Conservation (phyloP, 75 land plant genomes). For the Pinus taeda region DNA sequence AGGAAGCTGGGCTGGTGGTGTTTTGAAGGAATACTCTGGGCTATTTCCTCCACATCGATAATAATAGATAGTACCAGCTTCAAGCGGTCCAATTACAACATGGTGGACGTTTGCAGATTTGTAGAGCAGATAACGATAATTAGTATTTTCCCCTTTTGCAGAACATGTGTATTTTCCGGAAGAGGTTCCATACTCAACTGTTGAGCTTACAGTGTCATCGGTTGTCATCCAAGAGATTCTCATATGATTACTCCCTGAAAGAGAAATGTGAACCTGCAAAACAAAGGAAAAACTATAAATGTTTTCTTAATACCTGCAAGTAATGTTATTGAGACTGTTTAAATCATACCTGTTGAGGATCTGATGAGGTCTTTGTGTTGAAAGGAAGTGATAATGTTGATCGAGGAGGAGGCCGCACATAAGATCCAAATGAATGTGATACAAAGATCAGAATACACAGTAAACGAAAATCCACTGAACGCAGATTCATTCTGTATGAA, state of each 20-base stretch:
- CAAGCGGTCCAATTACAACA: conserved; percentile 76
- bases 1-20: conserved; percentile 70
- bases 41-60: conserved; percentile 74
- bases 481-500: too few species aligned
- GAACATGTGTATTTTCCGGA: conserved; percentile 42
- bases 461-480: too few species aligned
- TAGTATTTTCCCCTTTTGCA: conserved; percentile 56
- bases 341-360: too few species aligned
- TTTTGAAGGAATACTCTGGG: conserved; percentile 58
- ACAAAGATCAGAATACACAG: too few species aligned
- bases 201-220: conserved; percentile 21
- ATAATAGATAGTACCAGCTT: conserved; percentile 52
- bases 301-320: too few species aligned
- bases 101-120: conserved; percentile 74
- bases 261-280: conserved; percentile 80
- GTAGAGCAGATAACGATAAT: conserved; percentile 68
- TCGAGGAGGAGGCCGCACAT: too few species aligned
- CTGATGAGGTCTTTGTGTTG: too few species aligned
- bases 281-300: background rate
- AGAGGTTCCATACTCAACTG: conserved; percentile 74
- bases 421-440: too few species aligned
- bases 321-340: too few species aligned
- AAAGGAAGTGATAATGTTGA: too few species aligned
- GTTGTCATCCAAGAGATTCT: conserved; percentile 69
- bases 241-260: conserved; percentile 65